Conservation (phyloP, 306 rosid species). For the Canavalia gladiata region DNA sequence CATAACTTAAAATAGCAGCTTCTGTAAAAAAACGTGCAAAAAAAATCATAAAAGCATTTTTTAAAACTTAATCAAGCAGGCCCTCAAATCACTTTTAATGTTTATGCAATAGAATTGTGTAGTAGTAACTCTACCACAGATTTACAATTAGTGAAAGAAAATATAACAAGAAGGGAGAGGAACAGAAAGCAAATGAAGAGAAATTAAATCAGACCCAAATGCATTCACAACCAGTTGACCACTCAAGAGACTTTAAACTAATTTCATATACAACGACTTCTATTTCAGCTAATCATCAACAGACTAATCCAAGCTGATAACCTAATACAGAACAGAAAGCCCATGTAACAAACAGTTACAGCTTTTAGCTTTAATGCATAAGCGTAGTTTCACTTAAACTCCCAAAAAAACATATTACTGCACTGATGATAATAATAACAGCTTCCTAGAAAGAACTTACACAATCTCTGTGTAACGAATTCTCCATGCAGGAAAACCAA, state of each 20-base stretch:
- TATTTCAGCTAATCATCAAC: slow-evolving; percentile 27
- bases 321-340: slow-evolving; percentile 16
- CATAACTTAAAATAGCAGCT: no score
- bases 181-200: slow-evolving; percentile 7
- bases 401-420: slow-evolving; percentile 5
- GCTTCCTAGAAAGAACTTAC: slow-evolving; percentile 58
- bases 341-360: slow-evolving; percentile 12
- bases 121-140: slow-evolving; percentile 31
- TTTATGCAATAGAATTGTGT: slow-evolving; percentile 10
- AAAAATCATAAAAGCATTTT: no score
- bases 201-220: slow-evolving; percentile 33
- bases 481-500: slow-evolving; percentile 97
- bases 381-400: slow-evolving; percentile 33
- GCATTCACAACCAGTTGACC: background rate
- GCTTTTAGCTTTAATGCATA: slow-evolving; percentile 30
- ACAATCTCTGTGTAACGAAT: slow-evolving; percentile 85
- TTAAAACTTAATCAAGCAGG: background rate
- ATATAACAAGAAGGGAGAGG: slow-evolving; percentile 13
- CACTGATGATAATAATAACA: background rate
- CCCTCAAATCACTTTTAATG: background rate
- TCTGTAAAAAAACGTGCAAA: no score
- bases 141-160: slow-evolving; percentile 12
- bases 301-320: slow-evolving; percentile 22
- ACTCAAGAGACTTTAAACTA: slow-evolving; percentile 7
- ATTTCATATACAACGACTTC: slow-evolving; percentile 35